Conservation (phyloP, 164 flowering plant species). For the Brasenia schreberi region DNA sequence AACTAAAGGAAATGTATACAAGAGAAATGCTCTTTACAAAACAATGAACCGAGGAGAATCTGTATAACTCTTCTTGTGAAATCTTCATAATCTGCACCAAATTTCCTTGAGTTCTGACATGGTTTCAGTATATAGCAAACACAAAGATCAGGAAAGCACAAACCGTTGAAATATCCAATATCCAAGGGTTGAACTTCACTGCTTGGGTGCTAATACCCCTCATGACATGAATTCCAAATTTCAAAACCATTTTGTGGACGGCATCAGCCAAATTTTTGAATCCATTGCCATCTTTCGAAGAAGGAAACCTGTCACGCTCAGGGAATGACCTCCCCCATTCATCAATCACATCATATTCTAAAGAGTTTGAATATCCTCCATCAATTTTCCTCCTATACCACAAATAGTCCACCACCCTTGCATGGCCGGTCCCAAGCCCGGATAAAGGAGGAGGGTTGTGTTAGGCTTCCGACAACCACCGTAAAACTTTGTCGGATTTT, state of each 20-base stretch:
- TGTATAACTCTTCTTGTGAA: too few relatives aligned
- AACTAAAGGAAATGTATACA: too few relatives aligned
- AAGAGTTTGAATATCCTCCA: slow-evolving; percentile 54
- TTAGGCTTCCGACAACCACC: too few relatives aligned
- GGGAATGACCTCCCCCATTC: slow-evolving; percentile 91
- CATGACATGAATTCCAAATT: slow-evolving; percentile 97
- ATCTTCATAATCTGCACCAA: too few relatives aligned
- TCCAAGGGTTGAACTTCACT: slow-evolving; percentile 71
- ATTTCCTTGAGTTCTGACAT: too few relatives aligned
- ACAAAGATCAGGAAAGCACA: slow-evolving; percentile 1
- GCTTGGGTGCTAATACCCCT: slow-evolving; percentile 92
- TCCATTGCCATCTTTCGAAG: slow-evolving; percentile 65
- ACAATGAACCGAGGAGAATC: too few relatives aligned
- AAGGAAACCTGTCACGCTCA: slow-evolving; percentile 89
- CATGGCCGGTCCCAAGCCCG: too few relatives aligned
- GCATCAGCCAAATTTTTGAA: slow-evolving; percentile 61
- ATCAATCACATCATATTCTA: slow-evolving; percentile 82
- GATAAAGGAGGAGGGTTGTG: too few relatives aligned
- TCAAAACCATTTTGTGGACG: slow-evolving; percentile 78
- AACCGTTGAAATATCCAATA: slow-evolving; percentile 58
- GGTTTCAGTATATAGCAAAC: too few relatives aligned
- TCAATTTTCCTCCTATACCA: slow-evolving; percentile 75
- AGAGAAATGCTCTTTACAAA: too few relatives aligned
- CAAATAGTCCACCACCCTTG: slow-evolving; percentile 61
- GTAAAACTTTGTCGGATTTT: too few relatives aligned